Evolutionary conservation across 768 basidiomycete species (phyloP).

Genomic region (Hemileccinum impolitum): DNA sequence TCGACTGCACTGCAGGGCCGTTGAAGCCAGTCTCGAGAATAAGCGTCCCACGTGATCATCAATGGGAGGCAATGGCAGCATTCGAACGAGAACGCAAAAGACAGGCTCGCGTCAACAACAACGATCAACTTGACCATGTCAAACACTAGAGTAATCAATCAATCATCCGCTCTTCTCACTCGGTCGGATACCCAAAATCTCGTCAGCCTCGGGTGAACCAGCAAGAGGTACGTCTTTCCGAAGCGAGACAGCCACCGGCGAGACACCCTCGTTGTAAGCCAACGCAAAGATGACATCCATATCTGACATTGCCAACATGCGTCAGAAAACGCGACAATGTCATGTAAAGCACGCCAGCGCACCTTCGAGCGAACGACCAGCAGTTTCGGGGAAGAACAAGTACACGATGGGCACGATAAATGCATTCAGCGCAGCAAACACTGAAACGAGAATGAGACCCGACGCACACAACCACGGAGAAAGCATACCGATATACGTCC

Average conservation of each 20-base stretch:
- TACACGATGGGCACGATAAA: constrained; percentile 56
- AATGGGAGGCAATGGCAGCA: constrained; percentile 30
- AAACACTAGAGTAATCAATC: too few species aligned
- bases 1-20: constrained; percentile 45
- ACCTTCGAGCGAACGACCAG: constrained; percentile 57
- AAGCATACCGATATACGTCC: constrained; percentile 52
- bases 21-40: constrained; percentile 16
- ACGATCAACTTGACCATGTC: constrained; percentile 2
- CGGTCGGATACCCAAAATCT: constrained; percentile 36
- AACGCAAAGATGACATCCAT: constrained; percentile 49
- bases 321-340: background rate
- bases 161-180: background rate
- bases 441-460: constrained; percentile 15
- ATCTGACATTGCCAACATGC: constrained; percentile 19
- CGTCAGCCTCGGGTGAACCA: constrained; percentile 44
- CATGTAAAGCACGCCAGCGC: background rate
- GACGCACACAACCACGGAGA: background rate
- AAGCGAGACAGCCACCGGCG: constrained; percentile 42
- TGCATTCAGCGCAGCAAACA: constrained; percentile 57
- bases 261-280: constrained; percentile 42
- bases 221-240: constrained; percentile 43
- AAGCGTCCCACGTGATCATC: constrained; percentile 20
- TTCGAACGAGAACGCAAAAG: constrained; percentile 29
- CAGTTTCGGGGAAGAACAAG: constrained; percentile 60
- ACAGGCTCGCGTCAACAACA: constrained; percentile 19